These are phyloP conservation scores for Brasenia schreberi DNA, from an alignment of 164 flowering plant genomes.

Conservation along the genomic window DNA sequence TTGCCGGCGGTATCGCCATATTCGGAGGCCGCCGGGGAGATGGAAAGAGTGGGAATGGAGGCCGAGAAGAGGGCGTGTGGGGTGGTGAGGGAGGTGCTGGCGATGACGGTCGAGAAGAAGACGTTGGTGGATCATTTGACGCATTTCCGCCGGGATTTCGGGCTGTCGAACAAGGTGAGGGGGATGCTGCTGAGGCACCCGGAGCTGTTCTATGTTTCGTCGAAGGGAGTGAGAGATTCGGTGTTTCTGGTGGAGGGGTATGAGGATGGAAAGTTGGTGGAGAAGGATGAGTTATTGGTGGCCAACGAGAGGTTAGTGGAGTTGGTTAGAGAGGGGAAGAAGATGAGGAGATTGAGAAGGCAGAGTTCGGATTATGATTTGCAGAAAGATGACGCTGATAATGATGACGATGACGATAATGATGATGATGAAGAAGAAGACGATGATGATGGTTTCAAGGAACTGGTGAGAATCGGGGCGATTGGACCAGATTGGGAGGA, in stretches of 20 bases:
- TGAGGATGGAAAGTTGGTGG: conserved; percentile 48
- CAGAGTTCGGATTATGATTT: conserved; percentile 3
- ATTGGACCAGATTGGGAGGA: conserved; percentile 32
- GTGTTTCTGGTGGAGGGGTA: conserved; percentile 77
- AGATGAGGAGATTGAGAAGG: conserved; percentile 51
- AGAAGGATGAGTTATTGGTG: conserved; percentile 40
- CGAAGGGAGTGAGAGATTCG: conserved; percentile 81
- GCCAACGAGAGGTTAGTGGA: conserved; percentile 37
- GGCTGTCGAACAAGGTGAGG: conserved; percentile 67
- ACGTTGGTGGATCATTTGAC: conserved; percentile 82
- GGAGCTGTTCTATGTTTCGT: conserved; percentile 82
- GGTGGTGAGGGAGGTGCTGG: conserved; percentile 79
- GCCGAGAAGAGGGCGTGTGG: conserved; percentile 88
- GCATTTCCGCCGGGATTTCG: conserved; percentile 79
- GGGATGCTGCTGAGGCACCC: conserved; percentile 89
- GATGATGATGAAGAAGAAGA: conserved; percentile 14
- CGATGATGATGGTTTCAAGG: conserved; percentile 39
- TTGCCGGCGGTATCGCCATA: conserved; percentile 60
- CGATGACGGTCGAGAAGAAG: conserved; percentile 75
- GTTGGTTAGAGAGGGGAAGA: conserved; percentile 62
- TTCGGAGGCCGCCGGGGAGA: conserved; percentile 18
- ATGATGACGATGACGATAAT: conserved; percentile 6
- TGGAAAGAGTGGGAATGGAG: conserved; percentile 34
- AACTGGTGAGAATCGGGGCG: conserved; percentile 24
- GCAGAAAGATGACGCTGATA: conserved; percentile 8